Conservation (phyloP, 1,284 basidiomycete genomes). For the Naganishia liquefaciens region DNA sequence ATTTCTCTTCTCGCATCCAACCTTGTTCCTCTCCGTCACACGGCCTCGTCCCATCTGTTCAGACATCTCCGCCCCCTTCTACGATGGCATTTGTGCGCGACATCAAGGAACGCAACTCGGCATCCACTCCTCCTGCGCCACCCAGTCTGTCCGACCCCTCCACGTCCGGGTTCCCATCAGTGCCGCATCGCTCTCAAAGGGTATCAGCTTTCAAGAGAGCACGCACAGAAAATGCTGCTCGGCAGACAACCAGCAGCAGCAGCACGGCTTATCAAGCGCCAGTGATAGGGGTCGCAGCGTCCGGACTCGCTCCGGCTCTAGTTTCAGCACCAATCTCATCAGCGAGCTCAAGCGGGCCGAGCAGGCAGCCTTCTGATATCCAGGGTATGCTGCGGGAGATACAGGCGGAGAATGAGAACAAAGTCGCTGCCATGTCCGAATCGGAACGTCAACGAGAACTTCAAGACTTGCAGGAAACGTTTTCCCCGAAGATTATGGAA, state of each 20-base stretch:
- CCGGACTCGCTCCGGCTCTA: slow-evolving; percentile 5
- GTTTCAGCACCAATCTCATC: neutral
- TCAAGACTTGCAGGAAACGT: slow-evolving; percentile 65
- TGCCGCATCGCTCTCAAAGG: slow-evolving; percentile 32
- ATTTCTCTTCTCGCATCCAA: too few species aligned
- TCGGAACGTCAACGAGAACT: slow-evolving; percentile 63
- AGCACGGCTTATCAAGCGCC: slow-evolving; percentile 7
- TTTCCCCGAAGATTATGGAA: slow-evolving; percentile 66
- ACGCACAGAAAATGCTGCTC: slow-evolving; percentile 7
- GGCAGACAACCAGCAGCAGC: neutral
- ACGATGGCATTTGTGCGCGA: slow-evolving; percentile 21
- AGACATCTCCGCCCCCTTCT: too few species aligned
- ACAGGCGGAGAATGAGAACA: slow-evolving; percentile 60
- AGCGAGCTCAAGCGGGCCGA: neutral
- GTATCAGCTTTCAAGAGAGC: slow-evolving; percentile 33
- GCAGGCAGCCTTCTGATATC: neutral
- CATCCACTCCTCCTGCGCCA: slow-evolving; percentile 1
- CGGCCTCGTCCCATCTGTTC: neutral
- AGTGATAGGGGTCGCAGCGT: slow-evolving; percentile 6
- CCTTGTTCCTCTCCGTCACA: neutral
- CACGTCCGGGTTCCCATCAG: slow-evolving; percentile 28
- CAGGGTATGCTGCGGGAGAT: slow-evolving; percentile 39
- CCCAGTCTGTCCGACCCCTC: slow-evolving; percentile 5
- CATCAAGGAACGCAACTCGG: slow-evolving; percentile 17
- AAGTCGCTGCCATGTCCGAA: slow-evolving; percentile 62